Conservation (phyloP, 495 filamentous ascomycete genomes). For the Penicillium samsonianum region DNA sequence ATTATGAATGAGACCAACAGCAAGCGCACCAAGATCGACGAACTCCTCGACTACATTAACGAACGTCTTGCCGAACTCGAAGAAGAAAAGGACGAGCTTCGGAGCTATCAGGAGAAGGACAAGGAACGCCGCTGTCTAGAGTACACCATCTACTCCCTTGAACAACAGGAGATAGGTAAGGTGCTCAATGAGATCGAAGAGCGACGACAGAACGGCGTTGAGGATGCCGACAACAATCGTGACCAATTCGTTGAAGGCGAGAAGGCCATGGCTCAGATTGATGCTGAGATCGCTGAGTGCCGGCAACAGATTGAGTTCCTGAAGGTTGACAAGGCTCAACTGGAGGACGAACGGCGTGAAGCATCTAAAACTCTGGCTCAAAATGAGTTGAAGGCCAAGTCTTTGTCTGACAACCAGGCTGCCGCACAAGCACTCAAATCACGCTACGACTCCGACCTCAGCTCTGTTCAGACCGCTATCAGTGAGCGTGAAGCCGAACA, state of each 20-base stretch:
- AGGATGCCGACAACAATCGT: slow-evolving; percentile 78
- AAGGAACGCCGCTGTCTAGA: slow-evolving; percentile 88
- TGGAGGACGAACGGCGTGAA: slow-evolving; percentile 88
- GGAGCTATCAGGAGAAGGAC: slow-evolving; percentile 92
- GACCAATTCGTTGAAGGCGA: slow-evolving; percentile 77
- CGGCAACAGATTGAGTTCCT: slow-evolving; percentile 83
- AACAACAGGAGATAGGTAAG: slow-evolving; percentile 75
- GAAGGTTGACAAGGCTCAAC: slow-evolving; percentile 80
- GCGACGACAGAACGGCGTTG: slow-evolving; percentile 73
- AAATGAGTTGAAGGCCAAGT: slow-evolving; percentile 80
- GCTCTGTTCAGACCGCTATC: slow-evolving; percentile 74
- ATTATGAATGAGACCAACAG: slow-evolving; percentile 97
- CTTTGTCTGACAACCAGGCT: slow-evolving; percentile 74
- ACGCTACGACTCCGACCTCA: slow-evolving; percentile 71
- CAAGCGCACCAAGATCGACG: slow-evolving; percentile 92
- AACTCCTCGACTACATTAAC: slow-evolving; percentile 85
- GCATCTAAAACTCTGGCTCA: slow-evolving; percentile 75
- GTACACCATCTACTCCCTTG: slow-evolving; percentile 89
- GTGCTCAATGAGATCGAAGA: slow-evolving; percentile 84
- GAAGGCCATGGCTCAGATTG: slow-evolving; percentile 73
- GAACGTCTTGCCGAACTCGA: slow-evolving; percentile 87
- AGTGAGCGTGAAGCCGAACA: slow-evolving; percentile 74
- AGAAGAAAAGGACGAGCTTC: slow-evolving; percentile 94
- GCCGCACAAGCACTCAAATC: slow-evolving; percentile 68
- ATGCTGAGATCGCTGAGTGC: slow-evolving; percentile 73